Percentiles rank a stretch among this genome's conserved stretches.
These are phyloP conservation scores for Fonsecaea erecta DNA, from an alignment of 2,329 filamentous ascomycete genomes.

Conservation along the genomic window DNA sequence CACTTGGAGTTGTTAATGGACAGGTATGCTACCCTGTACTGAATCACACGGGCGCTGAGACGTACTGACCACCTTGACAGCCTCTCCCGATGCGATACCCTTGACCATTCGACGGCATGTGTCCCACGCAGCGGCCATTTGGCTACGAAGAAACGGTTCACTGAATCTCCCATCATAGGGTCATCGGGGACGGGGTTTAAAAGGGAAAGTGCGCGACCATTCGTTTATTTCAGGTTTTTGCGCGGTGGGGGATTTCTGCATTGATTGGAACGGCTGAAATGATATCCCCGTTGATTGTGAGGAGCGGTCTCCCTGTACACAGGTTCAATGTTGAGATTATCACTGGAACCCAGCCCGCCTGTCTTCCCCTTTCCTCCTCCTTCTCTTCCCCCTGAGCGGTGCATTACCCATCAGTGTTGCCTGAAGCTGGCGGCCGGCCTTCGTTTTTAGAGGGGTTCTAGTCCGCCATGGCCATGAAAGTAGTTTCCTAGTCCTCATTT, in stretches of 20 bases:
- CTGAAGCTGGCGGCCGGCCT: too few species aligned
- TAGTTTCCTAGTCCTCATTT: too few species aligned
- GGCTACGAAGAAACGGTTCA: neutral
- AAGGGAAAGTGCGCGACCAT: neutral
- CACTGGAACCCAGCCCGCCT: neutral
- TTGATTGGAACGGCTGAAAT: slow-evolving; percentile 4
- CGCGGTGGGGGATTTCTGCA: neutral
- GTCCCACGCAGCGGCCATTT: neutral
- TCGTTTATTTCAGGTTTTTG: neutral
- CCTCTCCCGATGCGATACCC: slow-evolving; percentile 26
- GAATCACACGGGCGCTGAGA: neutral
- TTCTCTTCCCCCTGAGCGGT: too few species aligned
- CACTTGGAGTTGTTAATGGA: slow-evolving; percentile 25
- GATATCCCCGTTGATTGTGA: slow-evolving; percentile 1
- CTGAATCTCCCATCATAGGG: neutral
- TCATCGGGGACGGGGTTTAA: neutral
- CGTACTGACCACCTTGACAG: slow-evolving; percentile 4
- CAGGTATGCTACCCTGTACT: slow-evolving; percentile 21
- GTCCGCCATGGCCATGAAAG: too few species aligned
- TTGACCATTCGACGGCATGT: neutral
- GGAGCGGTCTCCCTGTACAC: slow-evolving; percentile 13
- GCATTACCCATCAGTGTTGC: too few species aligned
- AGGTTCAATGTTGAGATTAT: slow-evolving; percentile 19
- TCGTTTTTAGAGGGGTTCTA: too few species aligned
- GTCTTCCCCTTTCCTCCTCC: neutral